A percentile compares a stretch with the other conserved stretches of the same genome.
Evolutionary conservation across 768 basidiomycete species (phyloP).

Genomic region (Trametes elegans): DNA sequence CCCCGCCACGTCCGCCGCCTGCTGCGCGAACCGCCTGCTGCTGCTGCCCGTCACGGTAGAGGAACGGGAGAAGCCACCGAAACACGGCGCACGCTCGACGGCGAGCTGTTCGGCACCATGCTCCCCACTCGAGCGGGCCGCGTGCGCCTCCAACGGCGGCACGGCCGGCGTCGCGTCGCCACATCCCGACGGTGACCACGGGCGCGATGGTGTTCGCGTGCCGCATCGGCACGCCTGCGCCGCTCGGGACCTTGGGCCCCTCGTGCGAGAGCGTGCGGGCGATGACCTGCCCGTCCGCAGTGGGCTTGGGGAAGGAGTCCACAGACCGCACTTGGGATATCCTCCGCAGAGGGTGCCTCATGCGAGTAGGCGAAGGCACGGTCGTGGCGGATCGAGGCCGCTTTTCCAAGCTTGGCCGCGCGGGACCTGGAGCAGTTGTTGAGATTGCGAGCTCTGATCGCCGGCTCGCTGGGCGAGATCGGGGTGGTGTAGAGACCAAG

Average conservation of each 20-base stretch:
- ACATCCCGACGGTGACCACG: background rate
- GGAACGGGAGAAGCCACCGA: conserved; percentile 27
- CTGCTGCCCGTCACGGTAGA: conserved; percentile 41
- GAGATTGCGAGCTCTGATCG: conserved; percentile 3
- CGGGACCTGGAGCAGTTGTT: background rate
- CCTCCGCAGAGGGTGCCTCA: background rate
- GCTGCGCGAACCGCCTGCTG: conserved; percentile 23
- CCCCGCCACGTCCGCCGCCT: conserved; percentile 14
- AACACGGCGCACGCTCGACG: conserved; percentile 7
- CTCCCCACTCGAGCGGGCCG: background rate
- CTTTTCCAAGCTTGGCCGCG: background rate
- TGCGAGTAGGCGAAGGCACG: conserved; percentile 3
- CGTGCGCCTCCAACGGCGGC: background rate
- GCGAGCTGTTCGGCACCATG: background rate
- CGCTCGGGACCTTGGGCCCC: background rate
- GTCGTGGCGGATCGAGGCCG: background rate
- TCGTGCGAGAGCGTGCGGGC: conserved; percentile 2
- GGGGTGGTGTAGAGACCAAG: conserved; percentile 20
- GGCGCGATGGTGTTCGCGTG: conserved; percentile 18
- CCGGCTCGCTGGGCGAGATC: conserved; percentile 7
- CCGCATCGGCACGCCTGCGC: conserved; percentile 13
- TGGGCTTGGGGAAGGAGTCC: conserved; percentile 10
- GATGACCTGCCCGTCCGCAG: background rate
- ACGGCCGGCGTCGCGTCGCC: background rate
- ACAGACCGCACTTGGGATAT: conserved; percentile 8